Base-by-base conservation (phyloP, 768 basidiomycete genomes). In the Suillus hirtellus region DNA sequence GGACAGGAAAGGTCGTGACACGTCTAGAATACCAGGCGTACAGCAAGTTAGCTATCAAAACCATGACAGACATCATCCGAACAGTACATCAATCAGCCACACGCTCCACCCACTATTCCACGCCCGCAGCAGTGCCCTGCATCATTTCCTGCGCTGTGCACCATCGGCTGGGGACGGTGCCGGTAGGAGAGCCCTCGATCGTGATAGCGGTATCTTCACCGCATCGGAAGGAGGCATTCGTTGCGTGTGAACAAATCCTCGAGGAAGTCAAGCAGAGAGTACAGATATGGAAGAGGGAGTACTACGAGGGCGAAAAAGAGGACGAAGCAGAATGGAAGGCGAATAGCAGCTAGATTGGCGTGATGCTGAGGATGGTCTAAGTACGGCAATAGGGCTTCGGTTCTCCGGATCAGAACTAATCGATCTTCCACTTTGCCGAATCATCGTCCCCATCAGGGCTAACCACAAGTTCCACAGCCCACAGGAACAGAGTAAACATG, bases 261-360 rank as follows among this genome's bases (percentile, higher is more conserved):
- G 95, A 96, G 73, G 83, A 88, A 63, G 88, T 96, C 62, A 96
- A 96, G 79, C 77, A 76, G 64, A 89, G 85, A 70, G 92, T 83
- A 47, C 93, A 93, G 74, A 90, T 96, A 66, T 96, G 95, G 95
- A 96, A 96, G 79, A 78, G 90, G 69, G 95, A 96, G 72, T 92
- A 84, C 70, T 96, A 95, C 69, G 89, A 89, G 70, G 89, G 86
- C 8, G 84, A 86, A 67, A 73, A 74, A 58, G 87, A 89, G 52
- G 82, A 79, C 38, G 80, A 78, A 58, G 89, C 89, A 11, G 81
- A 84, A 70, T 91, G 90, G 90, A 91, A 91, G 74, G 81, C 80
- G 64, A 91, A 91, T 72, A 66, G 66, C 68, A 53, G 17, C 53
- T 65, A 15, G 50, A 64, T 49, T 43, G 47, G 64, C 24, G 42